Percentiles rank a stretch among this genome's conserved stretches.
phyloP scores from a whole-genome alignment of 2,329 filamentous ascomycete species.

The Myriosclerotinia duriaeana region DNA sequence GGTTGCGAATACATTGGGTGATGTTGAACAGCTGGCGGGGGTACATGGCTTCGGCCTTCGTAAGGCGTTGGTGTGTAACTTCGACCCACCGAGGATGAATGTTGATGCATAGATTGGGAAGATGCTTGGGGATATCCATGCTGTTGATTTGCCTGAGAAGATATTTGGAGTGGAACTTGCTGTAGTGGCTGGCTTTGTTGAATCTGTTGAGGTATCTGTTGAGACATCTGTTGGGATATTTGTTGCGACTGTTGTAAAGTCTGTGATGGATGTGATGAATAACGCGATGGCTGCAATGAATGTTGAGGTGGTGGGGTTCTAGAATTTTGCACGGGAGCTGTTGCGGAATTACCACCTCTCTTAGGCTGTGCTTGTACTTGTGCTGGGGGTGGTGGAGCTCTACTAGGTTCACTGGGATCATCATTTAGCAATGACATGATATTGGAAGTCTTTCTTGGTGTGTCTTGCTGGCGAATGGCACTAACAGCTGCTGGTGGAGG shows the following conservation, averaged over 20 bases:
- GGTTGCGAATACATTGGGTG: slow-evolving; percentile 39
- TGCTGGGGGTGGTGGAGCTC: slow-evolving; percentile 32
- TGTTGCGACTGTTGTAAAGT: slow-evolving; percentile 15
- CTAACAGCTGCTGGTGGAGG: slow-evolving; percentile 42
- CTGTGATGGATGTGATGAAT: slow-evolving; percentile 41
- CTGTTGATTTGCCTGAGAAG: slow-evolving; percentile 44
- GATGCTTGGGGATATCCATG: slow-evolving; percentile 52
- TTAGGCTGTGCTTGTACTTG: slow-evolving; percentile 37
- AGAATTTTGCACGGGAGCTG: slow-evolving; percentile 30
- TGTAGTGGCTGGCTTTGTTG: slow-evolving; percentile 28
- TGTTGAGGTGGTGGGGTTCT: slow-evolving; percentile 35
- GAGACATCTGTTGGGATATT: slow-evolving; percentile 16
- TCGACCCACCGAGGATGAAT: slow-evolving; percentile 43
- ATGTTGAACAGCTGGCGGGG: slow-evolving; percentile 40
- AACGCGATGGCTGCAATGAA: slow-evolving; percentile 41
- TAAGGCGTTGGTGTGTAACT: slow-evolving; percentile 38
- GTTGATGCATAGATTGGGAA: slow-evolving; percentile 50
- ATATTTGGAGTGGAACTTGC: slow-evolving; percentile 48
- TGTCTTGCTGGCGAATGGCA: slow-evolving; percentile 45
- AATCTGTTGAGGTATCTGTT: slow-evolving; percentile 21
- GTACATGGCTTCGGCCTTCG: slow-evolving; percentile 44
- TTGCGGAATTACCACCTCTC: slow-evolving; percentile 26
- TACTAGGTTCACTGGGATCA: slow-evolving; percentile 49
- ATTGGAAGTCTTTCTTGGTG: slow-evolving; percentile 60
- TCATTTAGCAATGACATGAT: slow-evolving; percentile 61